These are phyloP conservation scores for Durio zibethinus DNA, from an alignment of 345 rosid species.

Conservation along the genomic window DNA sequence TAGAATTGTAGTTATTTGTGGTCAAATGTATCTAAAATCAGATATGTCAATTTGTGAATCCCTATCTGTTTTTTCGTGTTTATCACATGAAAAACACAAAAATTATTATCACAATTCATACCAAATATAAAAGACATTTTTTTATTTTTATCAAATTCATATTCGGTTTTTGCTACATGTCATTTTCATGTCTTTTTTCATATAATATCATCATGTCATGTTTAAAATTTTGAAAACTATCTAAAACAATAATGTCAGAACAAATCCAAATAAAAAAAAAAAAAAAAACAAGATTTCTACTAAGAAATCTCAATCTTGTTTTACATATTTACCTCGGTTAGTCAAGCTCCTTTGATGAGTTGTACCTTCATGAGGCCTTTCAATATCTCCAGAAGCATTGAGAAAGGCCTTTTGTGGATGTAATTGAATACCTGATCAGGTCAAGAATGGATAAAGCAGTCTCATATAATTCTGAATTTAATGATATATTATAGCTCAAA, in stretches of 20 bases:
- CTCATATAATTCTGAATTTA: not conserved
- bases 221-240: no score
- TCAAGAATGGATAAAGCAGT: not conserved
- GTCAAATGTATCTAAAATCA: not conserved
- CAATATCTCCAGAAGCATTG: conserved; percentile 6
- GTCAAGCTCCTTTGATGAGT: not conserved
- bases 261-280: not conserved
- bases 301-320: not conserved
- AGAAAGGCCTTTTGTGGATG: not conserved
- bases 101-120: no score
- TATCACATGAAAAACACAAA: no score
- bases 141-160: no score
- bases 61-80: no score
- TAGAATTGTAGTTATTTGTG: not conserved
- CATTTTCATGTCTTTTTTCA: no score
- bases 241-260: not conserved
- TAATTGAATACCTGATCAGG: conserved; percentile 14
- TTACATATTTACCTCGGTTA: conserved; percentile 4
- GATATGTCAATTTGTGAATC: no score
- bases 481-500: not conserved
- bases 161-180: no score
- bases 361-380: conserved; percentile 9
- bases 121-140: no score
- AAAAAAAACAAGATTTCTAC: not conserved
- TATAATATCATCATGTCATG: no score